A percentile compares a stretch with the other conserved stretches of the same genome.
These are phyloP conservation scores for Lolium multiflorum DNA, from an alignment of 176 grass and related monocot species.

Conservation along the genomic window DNA sequence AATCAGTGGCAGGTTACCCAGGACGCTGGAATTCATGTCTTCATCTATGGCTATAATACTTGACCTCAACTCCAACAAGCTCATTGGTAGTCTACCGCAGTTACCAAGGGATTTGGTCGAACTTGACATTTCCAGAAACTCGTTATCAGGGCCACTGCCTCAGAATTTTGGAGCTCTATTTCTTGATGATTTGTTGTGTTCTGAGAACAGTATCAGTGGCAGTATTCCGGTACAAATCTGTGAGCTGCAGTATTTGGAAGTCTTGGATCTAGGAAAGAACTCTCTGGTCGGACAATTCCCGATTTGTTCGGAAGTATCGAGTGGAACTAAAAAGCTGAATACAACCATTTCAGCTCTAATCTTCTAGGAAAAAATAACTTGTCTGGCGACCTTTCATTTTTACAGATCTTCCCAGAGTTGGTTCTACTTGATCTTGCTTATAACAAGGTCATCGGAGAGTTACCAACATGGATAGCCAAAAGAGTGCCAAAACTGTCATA, in stretches of 20 bases:
- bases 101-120: neutral
- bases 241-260: neutral
- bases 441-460: neutral
- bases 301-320: neutral
- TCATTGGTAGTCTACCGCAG: neutral
- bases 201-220: neutral
- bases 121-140: constrained; percentile 11
- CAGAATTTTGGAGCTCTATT: neutral
- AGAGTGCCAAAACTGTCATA: neutral
- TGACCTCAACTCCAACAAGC: neutral
- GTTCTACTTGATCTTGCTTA: neutral
- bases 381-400: neutral
- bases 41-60: neutral
- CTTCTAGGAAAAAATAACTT: neutral
- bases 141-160: neutral
- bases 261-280: neutral
- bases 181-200: neutral
- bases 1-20: neutral
- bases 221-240: neutral
- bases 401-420: neutral
- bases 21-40: neutral
- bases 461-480: neutral
- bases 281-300: neutral
- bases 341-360: neutral
- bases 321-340: neutral